Evolutionary conservation across 129 eudicot species (phyloP), one percentile per base, ranked within the genome.

Genomic region (Flaveria brownii): DNA sequence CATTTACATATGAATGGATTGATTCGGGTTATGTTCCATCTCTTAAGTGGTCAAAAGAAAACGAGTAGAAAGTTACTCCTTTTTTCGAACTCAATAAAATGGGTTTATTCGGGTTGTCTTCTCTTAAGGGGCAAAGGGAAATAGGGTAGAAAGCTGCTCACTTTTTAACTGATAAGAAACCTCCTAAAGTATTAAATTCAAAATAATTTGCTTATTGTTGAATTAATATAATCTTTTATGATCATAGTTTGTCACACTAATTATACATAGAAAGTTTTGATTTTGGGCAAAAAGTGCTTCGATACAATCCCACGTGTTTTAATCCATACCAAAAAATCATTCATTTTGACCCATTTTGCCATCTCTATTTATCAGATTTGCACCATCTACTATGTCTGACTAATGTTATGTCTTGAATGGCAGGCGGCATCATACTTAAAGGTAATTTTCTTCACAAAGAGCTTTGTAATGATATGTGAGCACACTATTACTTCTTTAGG

Each of bases 361-460:
- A 74, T 23, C 45, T 59, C 36, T 62, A 17, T n/a, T 26, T 69
- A 17, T 54, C 26, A 52, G 30, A 13, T 52, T 36, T 9, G 52
- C 42, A 49, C 30, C 72, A 30, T 43, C 20, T 70, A 62, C 57
- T 47, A 30, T 84, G 25, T 25, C 20, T 64, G 74, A 60, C 82
- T 80, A 66, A 67, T 76, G 42, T 30, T 70, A 33, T 84, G 17
- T 67, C 13, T 72, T 63, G 62, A 70, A 54, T 81, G 59, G 71
- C 97, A 91, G 97, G 85, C 70, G 77, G 96, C 98, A 56, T 69
- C 90, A 43, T 63, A 78, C 79, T 73, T 87, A 63, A 87, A 93
- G 98, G 98, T 88, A 80, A 88, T 80, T 76, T 62, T 76, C 50
- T 50, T 12, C 61, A 25, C 22, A 45, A 25, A 47, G 22, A 67